These are phyloP conservation scores for Actinomortierella ambigua DNA, from an alignment of 371 early-diverging fungal species.

Conservation along the genomic window DNA sequence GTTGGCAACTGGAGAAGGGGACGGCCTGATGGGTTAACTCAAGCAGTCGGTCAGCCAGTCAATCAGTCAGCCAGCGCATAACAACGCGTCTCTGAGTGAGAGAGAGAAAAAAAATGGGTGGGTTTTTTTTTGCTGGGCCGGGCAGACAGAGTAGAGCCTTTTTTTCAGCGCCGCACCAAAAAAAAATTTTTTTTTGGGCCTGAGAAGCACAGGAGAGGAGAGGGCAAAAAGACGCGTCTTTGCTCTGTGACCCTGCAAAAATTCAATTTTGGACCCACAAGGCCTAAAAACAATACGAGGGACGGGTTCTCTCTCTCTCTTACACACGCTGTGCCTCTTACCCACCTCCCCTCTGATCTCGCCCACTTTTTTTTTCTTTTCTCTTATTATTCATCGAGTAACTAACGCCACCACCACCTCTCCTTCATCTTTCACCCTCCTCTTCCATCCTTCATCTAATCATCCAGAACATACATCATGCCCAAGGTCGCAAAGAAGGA, in stretches of 20 bases:
- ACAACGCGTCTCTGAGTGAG: too few relatives aligned
- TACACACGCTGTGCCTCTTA: not conserved
- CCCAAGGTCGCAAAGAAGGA: conserved; percentile 45
- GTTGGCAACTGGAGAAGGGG: too few relatives aligned
- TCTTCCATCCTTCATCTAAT: too few relatives aligned
- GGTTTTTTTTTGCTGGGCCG: conserved; percentile 1
- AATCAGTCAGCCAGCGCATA: too few relatives aligned
- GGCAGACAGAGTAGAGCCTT: not conserved
- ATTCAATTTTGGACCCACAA: conserved; percentile 7
- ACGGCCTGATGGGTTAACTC: too few relatives aligned
- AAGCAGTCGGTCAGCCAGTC: too few relatives aligned
- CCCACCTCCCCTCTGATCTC: too few relatives aligned
- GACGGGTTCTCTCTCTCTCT: not conserved
- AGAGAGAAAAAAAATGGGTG: not conserved
- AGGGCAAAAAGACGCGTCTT: not conserved
- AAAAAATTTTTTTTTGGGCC: not conserved
- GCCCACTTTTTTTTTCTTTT: too few relatives aligned
- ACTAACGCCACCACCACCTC: too few relatives aligned
- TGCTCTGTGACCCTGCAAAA: not conserved
- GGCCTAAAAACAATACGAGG: not conserved
- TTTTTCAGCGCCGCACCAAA: conserved; percentile 1
- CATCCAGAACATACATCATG: conserved; percentile 17
- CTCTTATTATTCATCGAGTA: not conserved
- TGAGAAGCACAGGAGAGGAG: not conserved
- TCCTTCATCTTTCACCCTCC: too few relatives aligned